phyloP scores from a whole-genome alignment of 768 basidiomycete genomes.

The Sutorius australiensis region DNA sequence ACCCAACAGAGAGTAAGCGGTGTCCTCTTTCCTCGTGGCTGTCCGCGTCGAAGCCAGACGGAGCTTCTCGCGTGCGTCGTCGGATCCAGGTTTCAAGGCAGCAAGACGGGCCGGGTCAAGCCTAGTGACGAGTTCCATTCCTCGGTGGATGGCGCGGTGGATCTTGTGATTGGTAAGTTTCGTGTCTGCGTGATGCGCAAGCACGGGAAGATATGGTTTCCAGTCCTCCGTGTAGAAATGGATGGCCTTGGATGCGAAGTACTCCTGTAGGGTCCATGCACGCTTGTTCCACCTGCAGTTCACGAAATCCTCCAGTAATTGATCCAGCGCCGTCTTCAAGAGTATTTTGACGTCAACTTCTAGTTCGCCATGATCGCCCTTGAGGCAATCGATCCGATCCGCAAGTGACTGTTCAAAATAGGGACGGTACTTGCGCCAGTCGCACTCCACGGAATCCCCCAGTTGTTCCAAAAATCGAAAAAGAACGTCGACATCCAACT shows the following conservation, averaged over 20 bases:
- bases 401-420: too few relatives aligned
- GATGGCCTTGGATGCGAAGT: slow-evolving; percentile 18
- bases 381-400: too few relatives aligned
- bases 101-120: slow-evolving; percentile 2
- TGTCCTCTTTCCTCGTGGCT: slow-evolving; percentile 21
- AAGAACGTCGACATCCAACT: neutral
- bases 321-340: too few relatives aligned
- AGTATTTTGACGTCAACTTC: too few relatives aligned
- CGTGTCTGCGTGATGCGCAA: neutral
- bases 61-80: slow-evolving; percentile 15
- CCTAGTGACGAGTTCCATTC: slow-evolving; percentile 14
- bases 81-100: slow-evolving; percentile 7
- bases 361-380: too few relatives aligned
- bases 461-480: neutral
- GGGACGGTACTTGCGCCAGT: too few relatives aligned
- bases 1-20: slow-evolving; percentile 22
- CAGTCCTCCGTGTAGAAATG: slow-evolving; percentile 25
- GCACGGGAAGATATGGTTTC: slow-evolving; percentile 16
- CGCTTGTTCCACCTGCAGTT: slow-evolving; percentile 21
- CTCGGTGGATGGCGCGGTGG: slow-evolving; percentile 3
- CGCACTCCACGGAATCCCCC: slow-evolving; percentile 5
- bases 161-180: slow-evolving; percentile 12
- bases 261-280: slow-evolving; percentile 23
- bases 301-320: slow-evolving; percentile 5
- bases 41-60: slow-evolving; percentile 18